A percentile compares a stretch with the other conserved stretches of the same genome.
phyloP scores from a whole-genome alignment of 2,329 filamentous ascomycete genomes.

The Penicillium palitans region DNA sequence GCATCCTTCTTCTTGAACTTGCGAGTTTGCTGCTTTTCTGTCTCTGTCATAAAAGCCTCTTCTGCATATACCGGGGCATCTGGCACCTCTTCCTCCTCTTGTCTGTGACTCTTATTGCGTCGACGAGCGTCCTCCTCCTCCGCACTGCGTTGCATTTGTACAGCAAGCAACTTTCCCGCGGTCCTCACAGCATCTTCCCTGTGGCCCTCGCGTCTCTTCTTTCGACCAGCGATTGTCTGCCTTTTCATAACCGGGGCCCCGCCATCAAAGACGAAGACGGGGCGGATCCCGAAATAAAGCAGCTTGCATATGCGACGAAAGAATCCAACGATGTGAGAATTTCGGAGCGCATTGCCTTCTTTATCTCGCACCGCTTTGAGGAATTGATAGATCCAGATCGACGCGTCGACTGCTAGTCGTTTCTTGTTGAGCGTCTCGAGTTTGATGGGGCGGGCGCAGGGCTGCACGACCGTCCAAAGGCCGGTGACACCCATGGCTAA shows the following conservation, averaged over 20 bases:
- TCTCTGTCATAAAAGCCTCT: conserved; percentile 77
- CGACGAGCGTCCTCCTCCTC: conserved; percentile 75
- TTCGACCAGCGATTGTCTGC: conserved; percentile 79
- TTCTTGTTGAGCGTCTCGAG: conserved; percentile 95
- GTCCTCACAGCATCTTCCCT: conserved; percentile 91
- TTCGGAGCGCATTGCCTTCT: conserved; percentile 93
- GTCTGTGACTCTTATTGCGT: conserved; percentile 46
- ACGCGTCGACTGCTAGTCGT: conserved; percentile 93
- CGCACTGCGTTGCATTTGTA: conserved; percentile 88
- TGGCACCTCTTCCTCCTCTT: conserved; percentile 68
- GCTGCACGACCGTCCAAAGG: conserved; percentile 94
- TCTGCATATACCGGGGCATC: conserved; percentile 82
- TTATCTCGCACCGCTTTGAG: conserved; percentile 98
- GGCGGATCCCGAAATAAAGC: conserved; percentile 92
- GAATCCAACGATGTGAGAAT: conserved; percentile 95
- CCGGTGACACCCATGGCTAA: conserved; percentile 88
- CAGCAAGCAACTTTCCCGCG: conserved; percentile 83
- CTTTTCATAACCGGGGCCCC: conserved; percentile 88
- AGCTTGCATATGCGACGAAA: conserved; percentile 98
- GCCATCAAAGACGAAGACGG: conserved; percentile 97
- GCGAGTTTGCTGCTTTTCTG: conserved; percentile 71
- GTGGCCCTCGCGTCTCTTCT: conserved; percentile 78
- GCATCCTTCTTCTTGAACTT: conserved; percentile 89
- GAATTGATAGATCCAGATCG: conserved; percentile 99
- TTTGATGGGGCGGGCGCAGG: conserved; percentile 92